Evolutionary conservation across 495 filamentous ascomycete species (phyloP), one percentile per base, ranked within the genome.

Genomic region (Letharia columbiana): DNA sequence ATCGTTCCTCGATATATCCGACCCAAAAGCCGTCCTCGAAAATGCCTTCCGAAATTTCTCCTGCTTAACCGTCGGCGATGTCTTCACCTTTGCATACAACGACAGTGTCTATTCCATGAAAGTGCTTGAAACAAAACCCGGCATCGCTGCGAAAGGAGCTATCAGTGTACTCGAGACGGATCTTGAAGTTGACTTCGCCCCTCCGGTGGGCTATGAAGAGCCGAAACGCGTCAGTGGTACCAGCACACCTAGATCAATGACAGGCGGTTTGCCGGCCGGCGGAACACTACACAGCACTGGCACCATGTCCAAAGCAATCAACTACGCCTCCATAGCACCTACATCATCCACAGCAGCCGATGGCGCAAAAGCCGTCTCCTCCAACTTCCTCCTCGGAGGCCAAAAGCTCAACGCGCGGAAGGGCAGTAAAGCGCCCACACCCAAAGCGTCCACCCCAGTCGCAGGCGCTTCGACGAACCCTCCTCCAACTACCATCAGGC

Each of bases 1-100:
- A 45, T 86, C 87, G 66, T 98, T 98, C 78, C 88, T 98, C 62
- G 92, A 97, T 52, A 97, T 98, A 68, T 91, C 87, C 71, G 95
- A 98, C 71, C 95, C 94, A 0, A 96, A 96, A 77, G 95, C 94
- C n/a, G 94, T 98, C 4, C 84, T 98, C 28, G 94, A 98, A 74
- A 94, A 92, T 67, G 91, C 91, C 10, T 96, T 98, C 77, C 87
- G 92, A 11, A 94, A 95, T 75, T 98, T 97, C 76, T 87, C 91
- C 8, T 92, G 93, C 57, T 81, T 98, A 8, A 96, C 91, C 6
- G 90, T 89, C 68, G 91, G 90, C 67, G 94, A 98, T 70, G 81
- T 94, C 28, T 98, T 98, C 79, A 92, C 89, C 63, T 98, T 98
- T 75, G 81, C 85, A 60, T 98, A 98, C 76, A 98, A 98, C 72